A percentile compares a stretch with the other conserved stretches of the same genome.
These are phyloP conservation scores for Solanum neorickii DNA, from an alignment of 257 asterid species.

Conservation along the genomic window DNA sequence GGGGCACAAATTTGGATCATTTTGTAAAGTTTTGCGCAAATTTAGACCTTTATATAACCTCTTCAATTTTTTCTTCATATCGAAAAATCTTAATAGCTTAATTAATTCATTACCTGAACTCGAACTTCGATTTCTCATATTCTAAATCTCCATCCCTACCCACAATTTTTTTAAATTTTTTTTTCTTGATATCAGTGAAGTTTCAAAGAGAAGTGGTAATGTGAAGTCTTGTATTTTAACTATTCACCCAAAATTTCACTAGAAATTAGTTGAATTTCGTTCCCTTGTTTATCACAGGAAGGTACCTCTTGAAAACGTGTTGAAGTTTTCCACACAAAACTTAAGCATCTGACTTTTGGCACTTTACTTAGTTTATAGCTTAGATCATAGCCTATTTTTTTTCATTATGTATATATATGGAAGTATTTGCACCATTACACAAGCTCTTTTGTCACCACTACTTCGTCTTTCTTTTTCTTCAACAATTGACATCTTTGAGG, in stretches of 20 bases:
- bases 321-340: constrained; percentile 7
- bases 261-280: neutral
- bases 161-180: too few species aligned
- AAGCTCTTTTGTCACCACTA: neutral
- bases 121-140: too few species aligned
- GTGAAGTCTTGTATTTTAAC: neutral
- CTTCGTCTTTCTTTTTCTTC: neutral
- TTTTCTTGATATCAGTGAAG: neutral
- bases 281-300: constrained; percentile 26
- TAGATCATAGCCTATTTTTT: constrained; percentile 1
- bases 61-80: too few species aligned
- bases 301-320: constrained; percentile 25
- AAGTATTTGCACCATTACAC: neutral
- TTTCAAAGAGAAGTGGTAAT: neutral
- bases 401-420: constrained; percentile 4
- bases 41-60: neutral
- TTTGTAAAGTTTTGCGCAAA: neutral
- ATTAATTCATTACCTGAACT: too few species aligned
- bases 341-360: constrained; percentile 13
- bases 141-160: too few species aligned
- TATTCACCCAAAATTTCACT: neutral
- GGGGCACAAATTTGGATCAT: neutral
- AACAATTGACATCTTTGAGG: neutral
- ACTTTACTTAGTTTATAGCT: constrained; percentile 27
- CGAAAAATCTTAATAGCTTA: too few species aligned